phyloP scores from a whole-genome alignment of 495 filamentous ascomycete species.

The Hyaloscypha bicolor region DNA sequence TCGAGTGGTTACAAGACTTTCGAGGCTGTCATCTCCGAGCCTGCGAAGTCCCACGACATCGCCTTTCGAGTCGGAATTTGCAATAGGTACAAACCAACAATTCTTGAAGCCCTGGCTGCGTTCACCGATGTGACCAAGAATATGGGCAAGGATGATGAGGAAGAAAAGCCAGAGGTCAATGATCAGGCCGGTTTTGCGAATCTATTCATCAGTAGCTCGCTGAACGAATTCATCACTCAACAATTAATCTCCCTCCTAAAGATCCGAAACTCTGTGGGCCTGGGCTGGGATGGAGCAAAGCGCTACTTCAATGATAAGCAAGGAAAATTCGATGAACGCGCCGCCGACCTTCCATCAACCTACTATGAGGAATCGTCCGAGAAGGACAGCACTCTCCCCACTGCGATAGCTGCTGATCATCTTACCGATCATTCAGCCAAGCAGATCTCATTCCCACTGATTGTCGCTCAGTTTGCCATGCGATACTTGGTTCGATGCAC shows the following conservation, averaged over 20 bases:
- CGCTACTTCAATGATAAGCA: slow-evolving; percentile 30
- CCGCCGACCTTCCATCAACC: slow-evolving; percentile 13
- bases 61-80: slow-evolving; percentile 48
- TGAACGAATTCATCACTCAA: slow-evolving; percentile 70
- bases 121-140: slow-evolving; percentile 30
- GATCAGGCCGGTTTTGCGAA: slow-evolving; percentile 19
- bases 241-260: slow-evolving; percentile 66
- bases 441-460: slow-evolving; percentile 34
- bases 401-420: slow-evolving; percentile 53
- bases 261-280: slow-evolving; percentile 51
- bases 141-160: slow-evolving; percentile 29
- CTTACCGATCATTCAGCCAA: slow-evolving; percentile 36
- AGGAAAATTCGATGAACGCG: slow-evolving; percentile 14
- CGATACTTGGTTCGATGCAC: slow-evolving; percentile 82
- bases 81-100: slow-evolving; percentile 49
- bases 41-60: slow-evolving; percentile 22
- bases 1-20: slow-evolving; percentile 57
- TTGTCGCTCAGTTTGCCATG: slow-evolving; percentile 61
- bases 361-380: slow-evolving; percentile 18
- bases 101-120: slow-evolving; percentile 34
- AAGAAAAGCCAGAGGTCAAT: neutral
- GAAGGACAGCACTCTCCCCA: slow-evolving; percentile 33
- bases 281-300: slow-evolving; percentile 76
- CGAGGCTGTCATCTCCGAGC: slow-evolving; percentile 30
- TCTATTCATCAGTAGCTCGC: slow-evolving; percentile 72